Evolutionary conservation across 2,329 filamentous ascomycete species (phyloP).

Genomic region (Exophiala alcalophila): DNA sequence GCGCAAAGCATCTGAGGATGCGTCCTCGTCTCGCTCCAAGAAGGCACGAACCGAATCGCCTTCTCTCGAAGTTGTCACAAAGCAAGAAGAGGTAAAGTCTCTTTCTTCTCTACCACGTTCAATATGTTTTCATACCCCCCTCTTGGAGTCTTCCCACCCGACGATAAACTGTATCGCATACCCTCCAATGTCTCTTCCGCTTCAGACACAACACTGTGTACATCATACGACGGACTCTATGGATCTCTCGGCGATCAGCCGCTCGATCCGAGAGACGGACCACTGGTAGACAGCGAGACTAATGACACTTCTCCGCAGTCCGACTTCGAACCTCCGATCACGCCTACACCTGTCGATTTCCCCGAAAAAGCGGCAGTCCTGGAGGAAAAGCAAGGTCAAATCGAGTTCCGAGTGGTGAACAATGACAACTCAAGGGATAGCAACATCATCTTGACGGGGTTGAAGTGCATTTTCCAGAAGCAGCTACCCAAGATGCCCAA

Average conservation of each 20-base stretch:
- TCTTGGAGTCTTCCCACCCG: constrained; percentile 13
- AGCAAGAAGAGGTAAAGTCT: constrained; percentile 22
- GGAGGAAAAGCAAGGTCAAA: constrained; percentile 90
- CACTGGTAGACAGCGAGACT: constrained; percentile 10
- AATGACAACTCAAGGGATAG: constrained; percentile 87
- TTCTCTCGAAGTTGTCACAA: constrained; percentile 32
- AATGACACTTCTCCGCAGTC: constrained; percentile 14
- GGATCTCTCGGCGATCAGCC: not conserved
- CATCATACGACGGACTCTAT: constrained; percentile 4
- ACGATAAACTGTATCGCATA: constrained; percentile 14
- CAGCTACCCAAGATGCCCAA: constrained; percentile 99
- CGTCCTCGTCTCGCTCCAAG: constrained; percentile 45
- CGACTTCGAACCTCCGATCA: constrained; percentile 48
- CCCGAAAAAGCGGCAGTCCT: constrained; percentile 92
- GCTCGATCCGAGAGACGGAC: not conserved
- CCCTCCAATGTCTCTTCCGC: constrained; percentile 10
- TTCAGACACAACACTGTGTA: constrained; percentile 10
- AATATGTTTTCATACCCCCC: not conserved
- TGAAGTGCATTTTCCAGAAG: constrained; percentile 98
- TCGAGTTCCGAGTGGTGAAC: constrained; percentile 96
- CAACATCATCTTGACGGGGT: constrained; percentile 87
- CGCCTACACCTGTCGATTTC: constrained; percentile 70
- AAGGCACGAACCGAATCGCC: constrained; percentile 50
- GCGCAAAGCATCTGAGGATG: constrained; percentile 52
- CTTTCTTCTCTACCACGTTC: not conserved